These are phyloP conservation scores for Spathaspora sp. DNA, from an alignment of 805 yeast species.

Conservation along the genomic window DNA sequence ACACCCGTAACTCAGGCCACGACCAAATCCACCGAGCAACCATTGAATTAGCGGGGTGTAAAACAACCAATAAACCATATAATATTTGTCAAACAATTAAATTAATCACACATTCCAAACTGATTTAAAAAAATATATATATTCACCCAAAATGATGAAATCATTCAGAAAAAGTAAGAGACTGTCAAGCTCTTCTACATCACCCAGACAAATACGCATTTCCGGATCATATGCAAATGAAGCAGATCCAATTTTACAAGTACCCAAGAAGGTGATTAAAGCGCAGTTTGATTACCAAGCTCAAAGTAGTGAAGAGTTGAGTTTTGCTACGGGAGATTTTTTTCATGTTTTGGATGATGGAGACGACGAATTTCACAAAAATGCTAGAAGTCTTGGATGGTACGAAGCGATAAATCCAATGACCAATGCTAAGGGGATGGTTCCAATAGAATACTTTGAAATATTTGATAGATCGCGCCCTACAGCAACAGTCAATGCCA, in stretches of 20 bases:
- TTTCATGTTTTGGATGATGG: constrained; percentile 59
- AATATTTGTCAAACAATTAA: background rate
- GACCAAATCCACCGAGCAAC: background rate
- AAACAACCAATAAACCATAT: background rate
- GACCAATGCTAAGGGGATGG: constrained; percentile 74
- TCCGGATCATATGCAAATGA: constrained; percentile 16
- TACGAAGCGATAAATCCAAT: constrained; percentile 87
- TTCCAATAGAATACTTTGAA: constrained; percentile 82
- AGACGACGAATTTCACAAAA: constrained; percentile 20
- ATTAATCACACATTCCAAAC: background rate
- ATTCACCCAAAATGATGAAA: constrained; percentile 26
- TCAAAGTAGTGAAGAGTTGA: constrained; percentile 76
- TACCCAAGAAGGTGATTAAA: constrained; percentile 80
- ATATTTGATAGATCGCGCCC: constrained; percentile 62
- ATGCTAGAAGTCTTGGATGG: constrained; percentile 51
- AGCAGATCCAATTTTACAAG: constrained; percentile 25
- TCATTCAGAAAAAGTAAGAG: constrained; percentile 41
- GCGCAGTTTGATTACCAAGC: constrained; percentile 78
- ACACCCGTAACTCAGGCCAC: background rate
- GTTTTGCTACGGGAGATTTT: constrained; percentile 80
- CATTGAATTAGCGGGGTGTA: background rate
- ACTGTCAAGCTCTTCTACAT: constrained; percentile 26
- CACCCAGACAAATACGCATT: constrained; percentile 30
- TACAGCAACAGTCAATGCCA: background rate
- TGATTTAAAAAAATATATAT: background rate